phyloP scores from a whole-genome alignment of 169 alveolate species.

The Plasmodium sp. region DNA sequence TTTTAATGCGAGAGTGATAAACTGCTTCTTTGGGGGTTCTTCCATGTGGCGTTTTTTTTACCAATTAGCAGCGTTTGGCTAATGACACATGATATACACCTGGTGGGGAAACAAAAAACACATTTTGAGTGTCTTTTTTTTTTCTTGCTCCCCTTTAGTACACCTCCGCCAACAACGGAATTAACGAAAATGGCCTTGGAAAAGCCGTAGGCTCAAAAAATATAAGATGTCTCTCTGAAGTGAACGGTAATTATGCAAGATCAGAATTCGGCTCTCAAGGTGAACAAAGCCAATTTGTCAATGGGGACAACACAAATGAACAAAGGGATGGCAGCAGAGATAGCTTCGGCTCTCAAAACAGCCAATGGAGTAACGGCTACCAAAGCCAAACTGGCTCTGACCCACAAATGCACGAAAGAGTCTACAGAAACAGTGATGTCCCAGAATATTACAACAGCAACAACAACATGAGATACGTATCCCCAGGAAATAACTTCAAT shows the following conservation, averaged over 20 bases:
- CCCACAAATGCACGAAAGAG: constrained; percentile 1
- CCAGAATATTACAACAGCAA: not conserved
- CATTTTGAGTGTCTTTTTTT: not conserved
- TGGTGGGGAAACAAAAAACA: not conserved
- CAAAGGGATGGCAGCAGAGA: not conserved
- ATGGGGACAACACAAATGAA: not conserved
- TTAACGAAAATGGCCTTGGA: not conserved
- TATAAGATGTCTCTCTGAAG: not conserved
- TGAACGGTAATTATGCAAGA: not conserved
- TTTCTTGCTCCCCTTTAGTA: not conserved
- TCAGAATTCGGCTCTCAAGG: not conserved
- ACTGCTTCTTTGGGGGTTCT: not conserved
- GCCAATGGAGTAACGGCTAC: not conserved
- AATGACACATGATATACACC: not conserved
- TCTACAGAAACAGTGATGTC: not conserved
- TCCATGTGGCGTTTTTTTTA: not conserved
- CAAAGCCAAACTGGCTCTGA: not conserved
- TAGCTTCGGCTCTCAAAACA: not conserved
- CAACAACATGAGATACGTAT: constrained; percentile 2
- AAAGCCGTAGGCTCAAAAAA: not conserved
- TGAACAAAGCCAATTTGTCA: not conserved
- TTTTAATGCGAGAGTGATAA: not conserved
- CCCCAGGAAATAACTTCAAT: constrained; percentile 5
- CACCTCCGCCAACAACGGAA: not conserved
- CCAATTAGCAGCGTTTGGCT: not conserved